Percentiles rank a stretch among this genome's conserved stretches.
Conservation (phyloP, 2,329 filamentous ascomycete genomes). For the Beauveria caledonica region DNA sequence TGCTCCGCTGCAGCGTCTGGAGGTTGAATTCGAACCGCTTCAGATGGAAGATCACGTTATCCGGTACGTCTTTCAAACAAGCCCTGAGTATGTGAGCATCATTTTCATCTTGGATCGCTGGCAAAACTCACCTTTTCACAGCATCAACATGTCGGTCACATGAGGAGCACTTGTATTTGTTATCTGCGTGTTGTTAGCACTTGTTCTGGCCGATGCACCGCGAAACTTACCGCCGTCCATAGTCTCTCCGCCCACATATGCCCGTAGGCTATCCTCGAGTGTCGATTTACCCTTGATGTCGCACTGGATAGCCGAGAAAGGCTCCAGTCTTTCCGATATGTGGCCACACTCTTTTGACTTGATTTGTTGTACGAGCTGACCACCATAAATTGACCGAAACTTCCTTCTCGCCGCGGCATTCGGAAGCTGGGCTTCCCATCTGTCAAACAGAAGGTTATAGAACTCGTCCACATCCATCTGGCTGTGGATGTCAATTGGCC, state of each 20-base stretch:
- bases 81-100: constrained; percentile 44
- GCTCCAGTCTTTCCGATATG: constrained; percentile 82
- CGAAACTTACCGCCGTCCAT: constrained; percentile 70
- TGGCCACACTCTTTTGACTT: constrained; percentile 92
- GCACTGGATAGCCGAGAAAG: constrained; percentile 90
- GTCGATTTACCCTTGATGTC: constrained; percentile 88
- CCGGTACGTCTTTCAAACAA: constrained; percentile 84
- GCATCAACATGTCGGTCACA: constrained; percentile 88
- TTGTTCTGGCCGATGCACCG: constrained; percentile 16
- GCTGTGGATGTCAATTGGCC: constrained; percentile 72
- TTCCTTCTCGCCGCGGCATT: constrained; percentile 57
- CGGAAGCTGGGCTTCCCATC: constrained; percentile 76
- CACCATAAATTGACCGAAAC: constrained; percentile 81
- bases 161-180: constrained; percentile 94
- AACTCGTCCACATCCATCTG: constrained; percentile 99
- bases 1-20: constrained; percentile 68
- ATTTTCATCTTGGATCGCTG: constrained; percentile 8
- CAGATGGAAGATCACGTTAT: constrained; percentile 91
- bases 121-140: constrained; percentile 61
- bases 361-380: constrained; percentile 87
- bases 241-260: constrained; percentile 93
- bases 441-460: constrained; percentile 86
- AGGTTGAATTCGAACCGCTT: constrained; percentile 83
- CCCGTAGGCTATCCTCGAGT: constrained; percentile 78
- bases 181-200: constrained; percentile 46